These are phyloP conservation scores for Malania oleifera DNA, from an alignment of 164 flowering plant genomes.

Conservation along the genomic window DNA sequence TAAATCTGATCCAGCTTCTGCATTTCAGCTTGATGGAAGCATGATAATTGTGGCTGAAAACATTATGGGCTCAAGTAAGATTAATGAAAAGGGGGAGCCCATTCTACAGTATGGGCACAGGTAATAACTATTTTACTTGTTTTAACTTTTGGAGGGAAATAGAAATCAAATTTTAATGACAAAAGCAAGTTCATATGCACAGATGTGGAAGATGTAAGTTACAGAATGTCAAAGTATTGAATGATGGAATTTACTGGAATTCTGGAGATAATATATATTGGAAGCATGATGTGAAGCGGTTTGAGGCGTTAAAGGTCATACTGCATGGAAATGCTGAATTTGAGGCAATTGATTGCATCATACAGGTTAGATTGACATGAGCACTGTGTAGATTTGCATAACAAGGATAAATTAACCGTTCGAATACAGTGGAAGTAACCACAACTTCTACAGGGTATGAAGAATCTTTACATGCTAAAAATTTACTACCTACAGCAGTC, in stretches of 20 bases:
- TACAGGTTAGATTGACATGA: constrained; percentile 45
- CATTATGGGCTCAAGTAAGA: constrained; percentile 57
- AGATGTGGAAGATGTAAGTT: constrained; percentile 90
- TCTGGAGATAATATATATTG: constrained; percentile 61
- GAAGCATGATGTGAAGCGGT: constrained; percentile 78
- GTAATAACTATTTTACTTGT: constrained; percentile 24
- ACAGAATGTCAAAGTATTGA: constrained; percentile 63
- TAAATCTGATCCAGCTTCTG: constrained; percentile 14
- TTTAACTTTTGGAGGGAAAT: neutral
- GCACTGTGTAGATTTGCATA: neutral
- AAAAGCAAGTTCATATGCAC: constrained; percentile 4
- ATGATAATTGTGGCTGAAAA: constrained; percentile 69
- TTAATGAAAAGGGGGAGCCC: constrained; percentile 43
- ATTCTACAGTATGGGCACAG: constrained; percentile 78
- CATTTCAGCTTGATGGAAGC: constrained; percentile 87
- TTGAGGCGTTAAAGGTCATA: constrained; percentile 57
- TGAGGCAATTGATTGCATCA: constrained; percentile 70
- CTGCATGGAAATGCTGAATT: constrained; percentile 98
- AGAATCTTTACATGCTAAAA: neutral
- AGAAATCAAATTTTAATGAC: neutral
- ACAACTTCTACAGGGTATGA: neutral
- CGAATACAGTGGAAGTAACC: neutral
- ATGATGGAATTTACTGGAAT: constrained; percentile 84
- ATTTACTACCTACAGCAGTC: neutral
- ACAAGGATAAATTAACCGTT: neutral